A percentile compares a stretch with the other conserved stretches of the same genome.
These are phyloP conservation scores for Saururus chinensis DNA, from an alignment of 164 flowering plant species.

Conservation along the genomic window DNA sequence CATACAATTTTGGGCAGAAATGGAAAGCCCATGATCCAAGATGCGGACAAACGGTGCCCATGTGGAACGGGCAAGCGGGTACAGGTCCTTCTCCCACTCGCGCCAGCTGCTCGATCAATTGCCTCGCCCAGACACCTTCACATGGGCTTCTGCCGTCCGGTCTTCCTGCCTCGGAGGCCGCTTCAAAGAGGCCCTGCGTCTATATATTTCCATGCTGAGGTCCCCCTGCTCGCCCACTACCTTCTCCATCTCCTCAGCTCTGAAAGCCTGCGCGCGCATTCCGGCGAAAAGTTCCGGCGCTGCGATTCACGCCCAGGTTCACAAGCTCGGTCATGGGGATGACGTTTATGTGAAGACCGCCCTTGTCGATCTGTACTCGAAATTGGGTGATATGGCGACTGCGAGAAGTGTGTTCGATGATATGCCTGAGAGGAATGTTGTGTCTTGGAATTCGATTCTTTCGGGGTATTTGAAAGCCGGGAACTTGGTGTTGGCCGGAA, in stretches of 20 bases:
- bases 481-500: conserved; percentile 16
- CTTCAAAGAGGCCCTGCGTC: conserved; percentile 23
- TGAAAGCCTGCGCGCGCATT: conserved; percentile 27
- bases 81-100: too few relatives aligned
- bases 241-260: conserved; percentile 23
- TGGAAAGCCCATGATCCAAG: too few relatives aligned
- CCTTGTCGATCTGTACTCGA: conserved; percentile 29
- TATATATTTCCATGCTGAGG: conserved; percentile 17
- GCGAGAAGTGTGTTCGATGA: conserved; percentile 31
- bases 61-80: too few relatives aligned
- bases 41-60: too few relatives aligned
- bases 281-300: conserved; percentile 11
- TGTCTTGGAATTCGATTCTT: conserved; percentile 38
- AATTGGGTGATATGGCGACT: conserved; percentile 22
- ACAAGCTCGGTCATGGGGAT: conserved; percentile 17
- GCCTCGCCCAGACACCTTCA: conserved; percentile 9
- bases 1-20: too few relatives aligned
- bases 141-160: conserved; percentile 19
- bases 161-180: conserved; percentile 17
- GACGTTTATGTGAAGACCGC: conserved; percentile 31
- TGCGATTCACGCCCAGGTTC: conserved; percentile 23
- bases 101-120: neutral
- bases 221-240: conserved; percentile 12
- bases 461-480: conserved; percentile 25
- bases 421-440: conserved; percentile 26